Evolutionary conservation across 371 early-diverging fungal genomes (phyloP).

Genomic region (Mucor racemosus): DNA sequence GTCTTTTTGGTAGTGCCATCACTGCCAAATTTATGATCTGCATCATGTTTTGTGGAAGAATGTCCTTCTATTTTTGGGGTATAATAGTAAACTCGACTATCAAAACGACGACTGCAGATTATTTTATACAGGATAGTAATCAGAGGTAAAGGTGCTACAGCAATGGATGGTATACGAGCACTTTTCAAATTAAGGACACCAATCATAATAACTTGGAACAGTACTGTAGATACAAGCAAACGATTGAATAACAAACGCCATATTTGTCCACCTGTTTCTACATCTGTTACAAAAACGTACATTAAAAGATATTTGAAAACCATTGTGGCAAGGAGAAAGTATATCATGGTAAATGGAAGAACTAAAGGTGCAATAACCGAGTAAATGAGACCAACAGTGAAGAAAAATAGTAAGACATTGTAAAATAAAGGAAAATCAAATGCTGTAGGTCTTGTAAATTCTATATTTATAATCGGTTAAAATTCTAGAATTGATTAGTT

Average conservation of each 20-base stretch:
- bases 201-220: conserved; percentile 76
- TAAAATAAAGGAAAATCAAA: conserved; percentile 76
- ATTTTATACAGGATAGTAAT: conserved; percentile 66
- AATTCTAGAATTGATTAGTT: background rate
- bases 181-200: conserved; percentile 58
- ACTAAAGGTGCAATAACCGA: conserved; percentile 74
- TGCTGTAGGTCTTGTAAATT: conserved; percentile 69
- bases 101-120: conserved; percentile 48
- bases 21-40: conserved; percentile 11
- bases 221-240: conserved; percentile 60
- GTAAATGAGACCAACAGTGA: conserved; percentile 73
- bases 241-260: conserved; percentile 80
- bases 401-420: conserved; percentile 71
- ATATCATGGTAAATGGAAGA: conserved; percentile 65
- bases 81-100: conserved; percentile 58
- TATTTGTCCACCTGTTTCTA: conserved; percentile 80
- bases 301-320: conserved; percentile 74
- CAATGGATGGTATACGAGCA: conserved; percentile 49
- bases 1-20: no score
- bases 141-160: conserved; percentile 64
- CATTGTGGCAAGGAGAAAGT: conserved; percentile 65
- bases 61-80: conserved; percentile 24
- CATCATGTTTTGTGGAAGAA: background rate
- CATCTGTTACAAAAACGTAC: conserved; percentile 64
- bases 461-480: conserved; percentile 2